Percentiles rank a stretch among this genome's conserved stretches.
phyloP scores from a whole-genome alignment of 805 yeast species.

The Wickerhamiella shivajii region DNA sequence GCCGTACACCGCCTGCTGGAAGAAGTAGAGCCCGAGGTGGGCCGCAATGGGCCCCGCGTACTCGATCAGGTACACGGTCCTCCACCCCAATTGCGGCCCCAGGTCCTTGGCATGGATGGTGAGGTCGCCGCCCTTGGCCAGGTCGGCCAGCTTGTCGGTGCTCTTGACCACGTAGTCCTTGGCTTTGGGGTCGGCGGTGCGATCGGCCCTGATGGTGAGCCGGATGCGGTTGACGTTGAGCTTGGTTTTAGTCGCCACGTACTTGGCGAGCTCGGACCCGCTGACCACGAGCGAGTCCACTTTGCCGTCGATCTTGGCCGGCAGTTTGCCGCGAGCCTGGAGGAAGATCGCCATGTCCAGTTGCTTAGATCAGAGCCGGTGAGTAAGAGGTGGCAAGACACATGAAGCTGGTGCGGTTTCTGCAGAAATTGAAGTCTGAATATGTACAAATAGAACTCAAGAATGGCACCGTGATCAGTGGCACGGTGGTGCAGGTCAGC shows the following conservation, averaged over 20 bases:
- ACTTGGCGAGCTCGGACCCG: constrained; percentile 1
- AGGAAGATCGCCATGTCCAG: constrained; percentile 2
- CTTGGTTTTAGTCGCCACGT: constrained; percentile 31
- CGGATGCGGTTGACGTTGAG: constrained; percentile 41
- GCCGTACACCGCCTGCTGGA: constrained; percentile 27
- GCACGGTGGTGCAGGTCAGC: constrained; percentile 70
- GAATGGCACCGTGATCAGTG: constrained; percentile 77
- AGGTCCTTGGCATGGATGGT: constrained; percentile 64
- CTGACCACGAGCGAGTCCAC: too few species aligned
- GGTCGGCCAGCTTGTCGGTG: constrained; percentile 32
- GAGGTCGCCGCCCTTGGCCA: constrained; percentile 28
- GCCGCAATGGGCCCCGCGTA: constrained; percentile 79
- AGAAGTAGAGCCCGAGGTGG: constrained; percentile 52
- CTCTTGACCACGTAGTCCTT: constrained; percentile 31
- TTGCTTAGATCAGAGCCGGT: too few species aligned
- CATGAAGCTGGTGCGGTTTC: constrained; percentile 33
- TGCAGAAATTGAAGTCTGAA: constrained; percentile 75
- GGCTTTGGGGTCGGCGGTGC: constrained; percentile 21
- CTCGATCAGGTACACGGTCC: constrained; percentile 76
- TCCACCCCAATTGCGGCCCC: constrained; percentile 90
- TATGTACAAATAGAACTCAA: constrained; percentile 82
- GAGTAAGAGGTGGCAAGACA: too few species aligned
- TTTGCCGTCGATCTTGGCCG: constrained; percentile 3
- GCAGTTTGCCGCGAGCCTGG: constrained; percentile 3
- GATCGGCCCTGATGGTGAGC: constrained; percentile 28